Conservation (phyloP, 2,329 filamentous ascomycete species). For the Tolypocladium sp. region DNA sequence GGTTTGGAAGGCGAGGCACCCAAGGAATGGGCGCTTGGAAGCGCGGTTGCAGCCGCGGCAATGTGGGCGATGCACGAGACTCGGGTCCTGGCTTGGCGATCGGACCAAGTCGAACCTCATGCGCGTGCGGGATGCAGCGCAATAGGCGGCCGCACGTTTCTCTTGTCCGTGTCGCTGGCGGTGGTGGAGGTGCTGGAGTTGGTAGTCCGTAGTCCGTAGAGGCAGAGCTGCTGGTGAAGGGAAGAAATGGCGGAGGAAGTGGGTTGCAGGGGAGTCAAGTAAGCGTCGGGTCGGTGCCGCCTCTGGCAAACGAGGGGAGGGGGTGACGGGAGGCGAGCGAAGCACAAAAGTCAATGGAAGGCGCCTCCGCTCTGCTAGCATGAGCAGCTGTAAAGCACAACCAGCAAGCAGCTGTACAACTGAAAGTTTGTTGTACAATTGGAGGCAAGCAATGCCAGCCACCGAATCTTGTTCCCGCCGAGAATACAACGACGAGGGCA, state of each 20-base stretch:
- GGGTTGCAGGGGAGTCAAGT: not conserved
- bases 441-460: not conserved
- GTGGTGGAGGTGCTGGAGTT: not conserved
- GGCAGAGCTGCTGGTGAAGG: not conserved
- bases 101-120: not conserved
- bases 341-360: not conserved
- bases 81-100: not conserved
- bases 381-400: not conserved
- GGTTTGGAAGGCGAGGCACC: not conserved
- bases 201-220: no score
- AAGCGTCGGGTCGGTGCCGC: not conserved
- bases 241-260: not conserved
- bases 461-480: not conserved
- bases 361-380: not conserved
- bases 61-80: not conserved
- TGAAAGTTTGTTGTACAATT: not conserved
- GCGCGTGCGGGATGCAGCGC: not conserved
- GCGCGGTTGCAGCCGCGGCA: not conserved
- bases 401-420: not conserved
- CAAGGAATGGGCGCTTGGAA: not conserved
- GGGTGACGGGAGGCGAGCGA: not conserved
- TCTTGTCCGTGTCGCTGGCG: not conserved
- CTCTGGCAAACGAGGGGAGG: not conserved
- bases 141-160: not conserved
- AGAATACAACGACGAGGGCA: not conserved